Evolutionary conservation across 306 rosid species (phyloP), one percentile per base, ranked within the genome.

Genomic region (Inga laurina): DNA sequence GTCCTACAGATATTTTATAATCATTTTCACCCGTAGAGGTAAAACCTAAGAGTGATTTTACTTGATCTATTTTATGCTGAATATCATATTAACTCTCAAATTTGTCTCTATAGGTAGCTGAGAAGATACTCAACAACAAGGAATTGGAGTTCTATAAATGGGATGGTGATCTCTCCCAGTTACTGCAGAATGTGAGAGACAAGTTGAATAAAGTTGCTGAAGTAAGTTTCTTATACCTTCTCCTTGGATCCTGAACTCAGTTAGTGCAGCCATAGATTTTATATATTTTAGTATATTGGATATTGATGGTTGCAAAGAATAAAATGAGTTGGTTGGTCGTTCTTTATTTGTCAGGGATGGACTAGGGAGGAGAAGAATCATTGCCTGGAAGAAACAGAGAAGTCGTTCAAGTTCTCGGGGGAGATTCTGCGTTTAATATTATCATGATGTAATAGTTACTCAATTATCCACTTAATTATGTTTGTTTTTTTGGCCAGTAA

Each of bases 361-460:
- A 90, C 90, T 19, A 90, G 98, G 74, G 99, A 91, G 88, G 99
- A 97, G 88, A 97, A 97, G 93, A 46, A 97, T 84, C 98, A 89
- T 82, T 97, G 97, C 82, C 80, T 97, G 84, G 99, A 94, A 87
- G 99, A 97, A 90, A 97, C 99, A 0, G 94, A 94, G 82, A 94
- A 94, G 83, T 94, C 99, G 15, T 97, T 97, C 88, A 92, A 91
- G 88, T 54, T 86, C 62, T 97, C 99, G 0, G 99, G 99, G 45
- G 98, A 97, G 72, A 97, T 97, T 86, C 97, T 97, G 30, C 98
- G 97, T 77, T 74, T 92, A n/a, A 89, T 97, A 84, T 80, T 97
- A 72, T 92, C 97, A 5, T 92, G 84, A 91, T 75, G 44, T 8
- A 75, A 10, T 78, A n/a, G 30, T 15, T 65, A 16, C 18, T 45